Conservation (phyloP, 805 yeast genomes). For the Metschnikowia similis region DNA sequence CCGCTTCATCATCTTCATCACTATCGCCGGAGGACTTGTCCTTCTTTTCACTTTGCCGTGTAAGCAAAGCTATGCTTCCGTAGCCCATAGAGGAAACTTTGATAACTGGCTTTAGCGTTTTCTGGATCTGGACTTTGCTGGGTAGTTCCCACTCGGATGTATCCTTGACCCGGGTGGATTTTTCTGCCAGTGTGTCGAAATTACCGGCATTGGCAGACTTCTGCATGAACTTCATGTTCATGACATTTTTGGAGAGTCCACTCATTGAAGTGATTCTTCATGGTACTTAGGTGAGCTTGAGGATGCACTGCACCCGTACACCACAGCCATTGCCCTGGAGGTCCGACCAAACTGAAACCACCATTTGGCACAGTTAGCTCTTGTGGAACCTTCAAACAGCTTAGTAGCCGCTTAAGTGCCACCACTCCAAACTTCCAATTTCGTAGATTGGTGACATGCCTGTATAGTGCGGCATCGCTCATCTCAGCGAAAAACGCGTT, state of each 20-base stretch:
- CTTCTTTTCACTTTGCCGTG: slow-evolving; percentile 5
- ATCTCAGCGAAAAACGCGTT: slow-evolving; percentile 14
- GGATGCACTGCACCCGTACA: background rate
- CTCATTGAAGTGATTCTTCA: background rate
- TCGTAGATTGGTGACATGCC: background rate
- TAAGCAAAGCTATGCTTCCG: slow-evolving; percentile 28
- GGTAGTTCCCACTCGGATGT: slow-evolving; percentile 51
- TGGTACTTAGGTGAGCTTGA: background rate
- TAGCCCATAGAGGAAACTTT: slow-evolving; percentile 36
- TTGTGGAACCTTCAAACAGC: background rate
- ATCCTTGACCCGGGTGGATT: slow-evolving; percentile 41
- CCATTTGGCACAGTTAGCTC: background rate
- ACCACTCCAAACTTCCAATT: background rate
- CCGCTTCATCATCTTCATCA: background rate
- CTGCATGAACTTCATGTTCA: slow-evolving; percentile 73
- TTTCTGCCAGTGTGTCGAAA: slow-evolving; percentile 25
- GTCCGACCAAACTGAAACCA: background rate
- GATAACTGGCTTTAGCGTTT: slow-evolving; percentile 20
- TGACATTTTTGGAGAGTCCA: slow-evolving; percentile 57
- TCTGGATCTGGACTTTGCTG: slow-evolving; percentile 21
- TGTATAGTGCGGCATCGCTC: slow-evolving; percentile 13
- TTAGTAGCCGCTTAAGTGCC: background rate
- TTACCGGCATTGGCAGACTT: slow-evolving; percentile 36
- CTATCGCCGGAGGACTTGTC: background rate
- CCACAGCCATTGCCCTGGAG: background rate